These are phyloP conservation scores for Penicillium bovifimosum DNA, from an alignment of 495 filamentous ascomycete genomes.

Conservation along the genomic window DNA sequence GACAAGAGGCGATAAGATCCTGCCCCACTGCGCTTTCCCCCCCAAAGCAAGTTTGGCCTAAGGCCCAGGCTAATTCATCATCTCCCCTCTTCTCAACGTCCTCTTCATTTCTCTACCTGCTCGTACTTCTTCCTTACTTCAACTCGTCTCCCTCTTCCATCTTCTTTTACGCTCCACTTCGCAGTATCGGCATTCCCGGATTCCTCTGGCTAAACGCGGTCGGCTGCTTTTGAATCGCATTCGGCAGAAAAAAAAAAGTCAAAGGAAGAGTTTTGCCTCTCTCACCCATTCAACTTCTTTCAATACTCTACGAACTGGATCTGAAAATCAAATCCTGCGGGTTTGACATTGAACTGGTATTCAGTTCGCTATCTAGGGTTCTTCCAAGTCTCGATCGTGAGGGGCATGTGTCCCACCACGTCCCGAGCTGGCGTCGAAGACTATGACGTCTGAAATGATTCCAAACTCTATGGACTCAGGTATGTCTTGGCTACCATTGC, in stretches of 20 bases:
- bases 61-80: slow-evolving; percentile 3
- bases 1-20: neutral
- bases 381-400: slow-evolving; percentile 6
- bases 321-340: neutral
- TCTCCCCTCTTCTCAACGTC: slow-evolving; percentile 10
- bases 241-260: slow-evolving; percentile 19
- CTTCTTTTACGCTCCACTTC: neutral
- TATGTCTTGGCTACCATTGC: slow-evolving; percentile 25
- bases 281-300: slow-evolving; percentile 13
- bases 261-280: slow-evolving; percentile 27
- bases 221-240: slow-evolving; percentile 18
- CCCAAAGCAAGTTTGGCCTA: slow-evolving; percentile 2
- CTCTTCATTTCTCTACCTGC: slow-evolving; percentile 1
- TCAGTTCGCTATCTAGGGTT: neutral
- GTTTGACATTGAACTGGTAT: neutral
- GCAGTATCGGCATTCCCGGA: neutral
- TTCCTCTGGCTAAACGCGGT: slow-evolving; percentile 2
- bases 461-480: slow-evolving; percentile 28
- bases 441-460: slow-evolving; percentile 42
- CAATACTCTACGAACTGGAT: neutral
- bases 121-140: slow-evolving; percentile 3
- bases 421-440: slow-evolving; percentile 24
- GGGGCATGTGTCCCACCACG: slow-evolving; percentile 41
- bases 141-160: neutral
- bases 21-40: slow-evolving; percentile 8